Percentiles rank a stretch among this genome's conserved stretches.
Evolutionary conservation across 768 basidiomycete genomes (phyloP).

Genomic region (Leucosporidium creatinivorum): DNA sequence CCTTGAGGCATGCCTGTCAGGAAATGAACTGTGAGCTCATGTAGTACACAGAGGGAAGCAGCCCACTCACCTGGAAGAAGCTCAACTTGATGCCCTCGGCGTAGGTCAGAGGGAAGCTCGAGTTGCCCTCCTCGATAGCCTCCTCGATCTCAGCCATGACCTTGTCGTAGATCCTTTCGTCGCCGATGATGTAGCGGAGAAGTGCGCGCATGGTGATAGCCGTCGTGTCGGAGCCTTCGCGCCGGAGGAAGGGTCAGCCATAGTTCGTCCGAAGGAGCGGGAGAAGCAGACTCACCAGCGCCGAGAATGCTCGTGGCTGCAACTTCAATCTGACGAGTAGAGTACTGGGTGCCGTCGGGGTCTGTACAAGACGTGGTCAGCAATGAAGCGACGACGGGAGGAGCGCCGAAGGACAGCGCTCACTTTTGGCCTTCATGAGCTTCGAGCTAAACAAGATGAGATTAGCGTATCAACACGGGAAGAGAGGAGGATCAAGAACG

Average conservation of each 20-base stretch:
- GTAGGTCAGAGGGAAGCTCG: background rate
- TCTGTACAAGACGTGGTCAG: too few relatives aligned
- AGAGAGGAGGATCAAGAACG: too few relatives aligned
- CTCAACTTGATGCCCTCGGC: background rate
- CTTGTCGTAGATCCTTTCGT: background rate
- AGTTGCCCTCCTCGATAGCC: background rate
- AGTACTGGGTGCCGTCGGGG: too few relatives aligned
- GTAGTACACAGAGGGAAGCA: too few relatives aligned
- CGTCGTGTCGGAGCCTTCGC: slow-evolving; percentile 4
- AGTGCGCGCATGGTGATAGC: slow-evolving; percentile 3
- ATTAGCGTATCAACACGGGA: too few relatives aligned
- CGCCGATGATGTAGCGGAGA: background rate
- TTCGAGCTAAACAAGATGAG: too few relatives aligned
- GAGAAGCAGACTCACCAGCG: background rate
- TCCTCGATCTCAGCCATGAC: slow-evolving; percentile 4
- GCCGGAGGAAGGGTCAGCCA: too few relatives aligned
- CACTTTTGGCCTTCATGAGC: too few relatives aligned
- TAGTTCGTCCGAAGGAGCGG: too few relatives aligned
- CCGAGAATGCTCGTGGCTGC: background rate
- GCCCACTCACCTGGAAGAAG: background rate
- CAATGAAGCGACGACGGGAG: too few relatives aligned
- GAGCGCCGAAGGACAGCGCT: too few relatives aligned
- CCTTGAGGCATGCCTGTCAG: slow-evolving; percentile 30
- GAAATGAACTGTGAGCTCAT: too few relatives aligned
- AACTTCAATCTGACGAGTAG: background rate